Percentiles rank a stretch among this genome's conserved stretches.
phyloP scores from a whole-genome alignment of 352 stramenopile species.

The Globisporangium iwayamae region DNA sequence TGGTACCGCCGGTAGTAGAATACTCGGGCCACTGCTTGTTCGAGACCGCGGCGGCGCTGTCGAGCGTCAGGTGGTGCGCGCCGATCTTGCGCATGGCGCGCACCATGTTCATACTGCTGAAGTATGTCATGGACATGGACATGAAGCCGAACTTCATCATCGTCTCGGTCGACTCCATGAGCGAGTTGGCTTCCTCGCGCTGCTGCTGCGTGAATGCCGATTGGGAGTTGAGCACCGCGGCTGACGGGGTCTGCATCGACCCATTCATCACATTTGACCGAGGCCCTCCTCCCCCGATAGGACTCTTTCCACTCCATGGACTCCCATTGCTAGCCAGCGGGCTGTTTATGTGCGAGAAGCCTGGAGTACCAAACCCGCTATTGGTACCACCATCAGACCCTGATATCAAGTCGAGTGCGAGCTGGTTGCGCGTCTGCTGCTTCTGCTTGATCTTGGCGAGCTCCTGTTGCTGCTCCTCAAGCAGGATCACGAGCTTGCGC shows the following conservation, averaged over 20 bases:
- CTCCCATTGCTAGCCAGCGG: neutral
- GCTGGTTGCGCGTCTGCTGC: slow-evolving; percentile 43
- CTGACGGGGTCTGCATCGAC: slow-evolving; percentile 2
- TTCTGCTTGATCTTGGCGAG: slow-evolving; percentile 71
- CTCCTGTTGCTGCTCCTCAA: slow-evolving; percentile 94
- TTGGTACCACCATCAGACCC: neutral
- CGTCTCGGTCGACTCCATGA: slow-evolving; percentile 96
- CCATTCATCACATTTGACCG: neutral
- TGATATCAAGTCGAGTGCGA: slow-evolving; percentile 43
- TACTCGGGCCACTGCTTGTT: slow-evolving; percentile 65
- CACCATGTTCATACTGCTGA: slow-evolving; percentile 97
- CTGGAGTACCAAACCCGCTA: neutral
- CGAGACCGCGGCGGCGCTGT: slow-evolving; percentile 60
- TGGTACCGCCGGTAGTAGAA: slow-evolving; percentile 8
- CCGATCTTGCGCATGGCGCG: slow-evolving; percentile 94
- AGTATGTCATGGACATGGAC: slow-evolving; percentile 98
- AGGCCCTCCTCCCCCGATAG: neutral
- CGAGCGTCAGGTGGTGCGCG: slow-evolving; percentile 89
- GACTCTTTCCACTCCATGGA: slow-evolving; percentile 12
- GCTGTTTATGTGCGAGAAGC: neutral
- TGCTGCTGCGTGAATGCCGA: slow-evolving; percentile 72
- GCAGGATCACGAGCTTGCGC: slow-evolving; percentile 91
- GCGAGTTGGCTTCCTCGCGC: slow-evolving; percentile 82
- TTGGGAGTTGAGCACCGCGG: slow-evolving; percentile 15
- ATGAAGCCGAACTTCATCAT: slow-evolving; percentile 99